Base-by-base conservation (phyloP, 1,139 yeast species). In the Tardiomyces depauwii region DNA sequence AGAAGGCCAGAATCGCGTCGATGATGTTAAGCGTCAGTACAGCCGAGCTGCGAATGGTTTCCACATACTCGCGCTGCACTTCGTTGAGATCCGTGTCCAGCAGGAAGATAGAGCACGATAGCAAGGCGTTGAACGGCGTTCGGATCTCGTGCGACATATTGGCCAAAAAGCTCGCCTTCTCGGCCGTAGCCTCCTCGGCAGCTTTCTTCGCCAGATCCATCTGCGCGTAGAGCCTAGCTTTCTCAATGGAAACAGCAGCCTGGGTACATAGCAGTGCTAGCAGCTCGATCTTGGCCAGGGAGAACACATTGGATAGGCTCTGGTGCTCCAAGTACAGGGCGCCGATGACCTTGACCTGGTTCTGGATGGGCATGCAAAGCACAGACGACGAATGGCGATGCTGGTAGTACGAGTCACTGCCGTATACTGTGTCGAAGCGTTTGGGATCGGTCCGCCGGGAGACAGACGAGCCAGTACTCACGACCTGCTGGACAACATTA, bases 81-180 rank as follows among this genome's bases (percentile, higher is more conserved):
- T 66, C 68, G 32, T 67, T 71, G 45, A 76, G 59, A 0, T 65
- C 62, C 0, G 80, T 76, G 52, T 76, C 80, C 44, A 75, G 58
- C 45, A 76, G 62, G 55, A 76, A 76, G 4, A 75, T 69, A 1
- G 80, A 73, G 57, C 80, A 76, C 4, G 78, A 74, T 47, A 76
- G 62, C 43, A 77, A 61, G 0, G 80, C 76, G 57, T 76, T 76
- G 60, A 76, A 76, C 0, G 80, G 81, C 1, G 81, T 76, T 49
- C 81, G 61, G 44, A 76, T 76, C 55, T 76, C 81, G 56, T 76
- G 79, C 0, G 78, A 73, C 80, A 76, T 76, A 51, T 76, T 76
- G n/a, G 80, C 79, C 46, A 76, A 57, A 52, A 76, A 76, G 45
- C 77, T 71, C 1, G 80, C 78, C 61, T 74, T 76, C 52, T 75